phyloP scores from a whole-genome alignment of 2,329 filamentous ascomycete genomes.

The Hypoxylon sp. region DNA sequence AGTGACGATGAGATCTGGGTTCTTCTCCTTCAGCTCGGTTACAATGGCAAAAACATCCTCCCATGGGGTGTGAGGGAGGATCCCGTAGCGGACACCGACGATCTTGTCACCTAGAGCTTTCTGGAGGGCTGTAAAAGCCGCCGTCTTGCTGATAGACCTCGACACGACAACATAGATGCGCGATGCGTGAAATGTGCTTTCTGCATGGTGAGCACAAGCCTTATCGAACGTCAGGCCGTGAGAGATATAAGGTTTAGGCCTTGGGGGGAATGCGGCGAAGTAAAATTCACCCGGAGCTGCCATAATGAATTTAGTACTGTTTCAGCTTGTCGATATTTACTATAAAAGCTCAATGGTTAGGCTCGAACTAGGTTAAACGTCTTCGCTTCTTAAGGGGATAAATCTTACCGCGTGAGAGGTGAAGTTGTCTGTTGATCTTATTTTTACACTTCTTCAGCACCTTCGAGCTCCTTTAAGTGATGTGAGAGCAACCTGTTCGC shows the following conservation, averaged over 20 bases:
- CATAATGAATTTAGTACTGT: slow-evolving; percentile 34
- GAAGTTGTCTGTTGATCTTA: background rate
- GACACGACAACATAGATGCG: slow-evolving; percentile 55
- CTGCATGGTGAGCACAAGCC: slow-evolving; percentile 51
- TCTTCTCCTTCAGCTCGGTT: slow-evolving; percentile 46
- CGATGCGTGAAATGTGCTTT: slow-evolving; percentile 48
- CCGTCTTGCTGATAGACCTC: slow-evolving; percentile 53
- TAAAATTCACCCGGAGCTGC: slow-evolving; percentile 40
- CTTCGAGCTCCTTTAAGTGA: slow-evolving; percentile 19
- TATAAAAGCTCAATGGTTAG: slow-evolving; percentile 19
- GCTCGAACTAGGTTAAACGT: slow-evolving; percentile 1
- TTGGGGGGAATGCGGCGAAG: slow-evolving; percentile 19
- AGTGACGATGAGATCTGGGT: slow-evolving; percentile 53
- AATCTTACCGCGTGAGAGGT: background rate
- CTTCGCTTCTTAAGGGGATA: background rate
- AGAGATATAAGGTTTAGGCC: slow-evolving; percentile 46
- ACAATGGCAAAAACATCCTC: slow-evolving; percentile 53
- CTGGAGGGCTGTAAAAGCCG: slow-evolving; percentile 48
- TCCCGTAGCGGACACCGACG: slow-evolving; percentile 52
- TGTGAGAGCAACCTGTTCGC: background rate
- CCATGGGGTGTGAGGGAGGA: slow-evolving; percentile 54
- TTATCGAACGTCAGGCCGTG: slow-evolving; percentile 50
- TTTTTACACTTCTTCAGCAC: slow-evolving; percentile 1
- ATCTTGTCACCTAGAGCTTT: slow-evolving; percentile 48
- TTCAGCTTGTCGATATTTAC: slow-evolving; percentile 23